Evolutionary conservation across 345 rosid species (phyloP).

Genomic region (Melaleuca quinquenervia): DNA sequence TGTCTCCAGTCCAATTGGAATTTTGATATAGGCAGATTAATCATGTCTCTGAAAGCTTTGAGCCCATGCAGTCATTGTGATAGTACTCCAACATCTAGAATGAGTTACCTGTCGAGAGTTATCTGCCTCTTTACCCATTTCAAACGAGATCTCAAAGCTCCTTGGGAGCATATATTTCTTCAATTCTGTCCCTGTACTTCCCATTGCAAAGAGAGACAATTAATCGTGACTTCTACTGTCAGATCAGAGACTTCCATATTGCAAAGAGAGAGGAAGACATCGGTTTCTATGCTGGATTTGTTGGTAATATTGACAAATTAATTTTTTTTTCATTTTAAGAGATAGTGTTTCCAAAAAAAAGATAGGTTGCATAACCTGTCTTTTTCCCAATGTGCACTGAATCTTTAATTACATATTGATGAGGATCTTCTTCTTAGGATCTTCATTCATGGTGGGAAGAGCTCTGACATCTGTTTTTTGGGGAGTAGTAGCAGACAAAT

Average conservation of each 20-base stretch:
- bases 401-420: background rate
- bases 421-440: background rate
- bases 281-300: constrained; percentile 15
- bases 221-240: background rate
- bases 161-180: background rate
- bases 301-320: background rate
- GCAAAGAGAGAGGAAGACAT: constrained; percentile 16
- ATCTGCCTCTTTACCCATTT: background rate
- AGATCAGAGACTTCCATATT: constrained; percentile 12
- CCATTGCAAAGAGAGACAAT: background rate
- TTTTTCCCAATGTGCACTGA: background rate
- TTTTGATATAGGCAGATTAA: background rate
- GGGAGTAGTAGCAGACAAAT: constrained; percentile 14
- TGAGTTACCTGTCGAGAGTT: background rate
- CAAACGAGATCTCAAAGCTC: background rate
- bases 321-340: background rate
- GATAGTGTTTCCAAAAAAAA: background rate
- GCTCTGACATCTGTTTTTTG: constrained; percentile 11
- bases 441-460: constrained; percentile 17
- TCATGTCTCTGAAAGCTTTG: background rate
- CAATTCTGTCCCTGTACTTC: background rate
- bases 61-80: background rate
- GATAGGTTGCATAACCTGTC: background rate
- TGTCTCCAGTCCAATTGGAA: background rate
- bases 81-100: background rate